Base-by-base conservation (phyloP, 805 yeast species). In the Kodamaea neixiangensis region DNA sequence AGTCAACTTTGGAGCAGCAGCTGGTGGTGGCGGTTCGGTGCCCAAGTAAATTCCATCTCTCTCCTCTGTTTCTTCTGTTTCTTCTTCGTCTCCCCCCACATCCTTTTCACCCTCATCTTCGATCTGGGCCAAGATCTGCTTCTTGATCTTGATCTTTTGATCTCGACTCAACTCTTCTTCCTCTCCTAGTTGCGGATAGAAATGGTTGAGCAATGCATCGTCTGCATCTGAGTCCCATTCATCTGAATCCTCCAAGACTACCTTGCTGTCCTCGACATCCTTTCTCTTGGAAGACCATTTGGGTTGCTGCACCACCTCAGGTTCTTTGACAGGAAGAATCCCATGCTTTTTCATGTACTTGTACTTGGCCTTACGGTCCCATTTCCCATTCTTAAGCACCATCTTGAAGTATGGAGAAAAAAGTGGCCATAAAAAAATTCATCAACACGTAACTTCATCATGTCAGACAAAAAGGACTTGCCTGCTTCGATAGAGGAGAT, bases 401-500 rank as follows among this genome's bases (percentile, higher is more conserved):
- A 74, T 74, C 10, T 20, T 41, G 2, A 38, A 14, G 19, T 19
- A 13, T 19, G 22, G 25, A 31, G 29, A 17, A 20, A 33, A 44
- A 42, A 42, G 19, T 33, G 18, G 33, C 34, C 33, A 35, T 14
- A 35, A 31, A 17, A 25, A 17, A 37, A 37, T 14, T 10, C n/a
- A n/a, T 17, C 21, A 17, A 37, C 38, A 34, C 38, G 19, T n/a
- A 34, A 34, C 19, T 7, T 9, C 15, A 15, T 34, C 31, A 51
- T 51, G 54, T 22, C 49, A 25, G 50, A 48, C 22, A 42, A 49
- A 14, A 49, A 43, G 41, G 52, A 49, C 10, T 34, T 44, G 37
- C 48, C 49, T 33, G 76, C 77, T 58, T 61, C 76, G 21, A 76
- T 85, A 49, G 85, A 84, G 58, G 89, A 87, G 52, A 75, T 88